A percentile compares a stretch with the other conserved stretches of the same genome.
These are phyloP conservation scores for Schwanniomyces sp. DNA, from an alignment of 805 yeast genomes.

Conservation along the genomic window DNA sequence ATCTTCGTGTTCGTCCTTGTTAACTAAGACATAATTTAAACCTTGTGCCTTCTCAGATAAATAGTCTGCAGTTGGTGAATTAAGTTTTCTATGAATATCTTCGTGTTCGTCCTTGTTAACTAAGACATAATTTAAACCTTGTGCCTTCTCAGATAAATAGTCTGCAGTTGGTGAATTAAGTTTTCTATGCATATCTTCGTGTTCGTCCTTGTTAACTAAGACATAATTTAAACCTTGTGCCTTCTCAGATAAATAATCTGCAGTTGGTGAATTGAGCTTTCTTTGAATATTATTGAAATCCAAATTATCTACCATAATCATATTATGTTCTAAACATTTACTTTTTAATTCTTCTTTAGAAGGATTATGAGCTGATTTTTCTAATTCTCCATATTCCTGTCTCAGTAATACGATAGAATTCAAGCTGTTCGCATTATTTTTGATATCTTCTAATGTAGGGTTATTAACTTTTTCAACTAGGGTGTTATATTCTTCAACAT, in stretches of 20 bases:
- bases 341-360: constrained; percentile 7
- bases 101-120: constrained; percentile 1
- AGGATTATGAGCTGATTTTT: constrained; percentile 8
- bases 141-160: constrained; percentile 8
- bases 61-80: constrained; percentile 22
- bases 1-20: constrained; percentile 2
- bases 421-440: constrained; percentile 2
- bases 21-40: constrained; percentile 10
- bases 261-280: constrained; percentile 10
- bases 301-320: neutral
- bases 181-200: constrained; percentile 11
- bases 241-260: constrained; percentile 10
- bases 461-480: constrained; percentile 3
- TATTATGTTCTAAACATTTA: neutral
- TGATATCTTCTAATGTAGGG: constrained; percentile 4
- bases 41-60: constrained; percentile 11
- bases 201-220: constrained; percentile 12
- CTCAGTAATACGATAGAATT: constrained; percentile 8
- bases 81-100: constrained; percentile 3
- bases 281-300: neutral
- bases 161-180: constrained; percentile 24
- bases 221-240: constrained; percentile 23
- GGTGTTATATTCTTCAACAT: neutral
- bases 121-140: constrained; percentile 3
- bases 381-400: constrained; percentile 4